Conservation (phyloP, 2,329 filamentous ascomycete genomes). For the Alternaria burnsii region DNA sequence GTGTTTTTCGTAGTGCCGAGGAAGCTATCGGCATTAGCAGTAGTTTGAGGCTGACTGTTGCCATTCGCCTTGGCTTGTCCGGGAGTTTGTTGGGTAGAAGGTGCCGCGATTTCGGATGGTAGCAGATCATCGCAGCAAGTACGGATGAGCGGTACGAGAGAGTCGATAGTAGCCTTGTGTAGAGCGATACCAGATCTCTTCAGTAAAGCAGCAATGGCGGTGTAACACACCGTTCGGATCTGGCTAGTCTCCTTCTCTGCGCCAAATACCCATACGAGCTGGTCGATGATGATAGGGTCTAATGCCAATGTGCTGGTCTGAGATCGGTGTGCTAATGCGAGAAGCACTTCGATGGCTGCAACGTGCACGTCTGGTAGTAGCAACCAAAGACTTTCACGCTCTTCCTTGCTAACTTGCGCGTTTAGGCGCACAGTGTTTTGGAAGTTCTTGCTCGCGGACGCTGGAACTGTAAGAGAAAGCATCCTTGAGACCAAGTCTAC, state of each 20-base stretch:
- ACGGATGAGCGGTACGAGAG: constrained; percentile 69
- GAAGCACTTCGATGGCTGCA: constrained; percentile 71
- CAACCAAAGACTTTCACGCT: constrained; percentile 80
- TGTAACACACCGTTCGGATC: constrained; percentile 70
- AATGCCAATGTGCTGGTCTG: constrained; percentile 66
- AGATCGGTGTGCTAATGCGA: constrained; percentile 66
- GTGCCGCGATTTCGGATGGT: constrained; percentile 50
- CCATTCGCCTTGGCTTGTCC: constrained; percentile 54
- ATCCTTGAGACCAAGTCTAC: constrained; percentile 75
- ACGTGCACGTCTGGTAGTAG: constrained; percentile 78
- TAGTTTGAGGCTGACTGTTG: constrained; percentile 43
- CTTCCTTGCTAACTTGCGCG: constrained; percentile 77
- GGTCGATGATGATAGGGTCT: constrained; percentile 72
- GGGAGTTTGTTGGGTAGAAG: constrained; percentile 49
- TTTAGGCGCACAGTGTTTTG: constrained; percentile 66
- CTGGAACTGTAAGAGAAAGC: constrained; percentile 68
- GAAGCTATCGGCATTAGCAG: constrained; percentile 77
- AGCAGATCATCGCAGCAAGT: constrained; percentile 79
- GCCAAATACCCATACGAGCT: constrained; percentile 74
- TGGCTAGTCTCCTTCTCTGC: constrained; percentile 59
- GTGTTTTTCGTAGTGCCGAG: constrained; percentile 56
- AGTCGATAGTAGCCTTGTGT: constrained; percentile 70
- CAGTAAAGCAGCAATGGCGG: constrained; percentile 66
- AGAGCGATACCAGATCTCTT: constrained; percentile 70
- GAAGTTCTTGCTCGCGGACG: constrained; percentile 53